Evolutionary conservation across 352 stramenopile species (phyloP), one percentile per base, ranked within the genome.

Genomic region (Globisporangium paroecandrum): DNA sequence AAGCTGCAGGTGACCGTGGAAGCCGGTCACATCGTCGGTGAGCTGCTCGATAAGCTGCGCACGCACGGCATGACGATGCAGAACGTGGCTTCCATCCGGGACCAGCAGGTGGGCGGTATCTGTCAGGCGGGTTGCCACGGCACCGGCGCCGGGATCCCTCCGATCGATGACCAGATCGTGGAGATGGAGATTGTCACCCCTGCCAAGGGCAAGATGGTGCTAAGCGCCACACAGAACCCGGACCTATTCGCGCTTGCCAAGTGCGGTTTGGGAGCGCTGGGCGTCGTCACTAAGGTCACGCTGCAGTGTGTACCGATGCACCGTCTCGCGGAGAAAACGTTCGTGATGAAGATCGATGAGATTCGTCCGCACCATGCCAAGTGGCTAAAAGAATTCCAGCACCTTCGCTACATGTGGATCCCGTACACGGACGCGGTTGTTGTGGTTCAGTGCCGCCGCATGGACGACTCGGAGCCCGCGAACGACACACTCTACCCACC

Each of bases 321-420:
- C 78, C 77, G 91, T 51, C 78, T 99, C 27, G 78, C 94, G 24
- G 97, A 99, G 78, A 91, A 97, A 68, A 99, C 96, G 1, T 91
- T 88, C 54, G 89, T 99, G 38, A 79, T 96, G 69, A 98, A 87
- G 5, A 72, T 95, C 22, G 71, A 88, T 41, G 85, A 99, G 73
- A 90, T 98, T 27, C 85, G 83, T 22, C 73, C 81, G 58, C 78
- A 94, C 64, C 91, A 98, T 74, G 75, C 72, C 41, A 69, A 78
- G 34, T 93, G 87, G 72, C 77, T 98, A 1, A 59, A 81, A 22
- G 71, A 92, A 64, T 93, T 89, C 69, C 82, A 94, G 68, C 92
- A 98, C 72, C 58, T 97, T 47, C 81, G 97, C 41, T 99, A 99
- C 84, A 99, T 99, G 97, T 99, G 97, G 97, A 98, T 99, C 68